Evolutionary conservation across 1,284 basidiomycete genomes (phyloP).

Genomic region (Trichosporon ovoides): DNA sequence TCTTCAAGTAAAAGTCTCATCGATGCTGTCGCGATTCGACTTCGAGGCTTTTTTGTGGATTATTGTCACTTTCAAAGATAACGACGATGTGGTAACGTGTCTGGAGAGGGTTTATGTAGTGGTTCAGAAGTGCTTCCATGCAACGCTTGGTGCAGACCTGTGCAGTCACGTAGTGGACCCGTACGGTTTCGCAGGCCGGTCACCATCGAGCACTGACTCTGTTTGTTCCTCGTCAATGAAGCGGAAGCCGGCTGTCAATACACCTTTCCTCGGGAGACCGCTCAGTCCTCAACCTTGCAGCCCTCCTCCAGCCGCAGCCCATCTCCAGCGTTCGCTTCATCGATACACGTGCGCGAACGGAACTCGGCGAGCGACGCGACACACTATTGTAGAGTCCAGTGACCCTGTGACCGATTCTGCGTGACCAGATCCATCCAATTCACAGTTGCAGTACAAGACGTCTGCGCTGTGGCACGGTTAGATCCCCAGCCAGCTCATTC

Average conservation of each 20-base stretch:
- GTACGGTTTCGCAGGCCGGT: not conserved
- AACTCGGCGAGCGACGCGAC: too few relatives aligned
- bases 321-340: too few relatives aligned
- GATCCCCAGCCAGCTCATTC: not conserved
- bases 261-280: too few relatives aligned
- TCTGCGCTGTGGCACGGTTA: not conserved
- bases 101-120: not conserved
- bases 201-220: not conserved
- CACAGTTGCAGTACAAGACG: not conserved
- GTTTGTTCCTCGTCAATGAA: too few relatives aligned
- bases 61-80: not conserved
- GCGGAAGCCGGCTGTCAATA: too few relatives aligned
- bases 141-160: not conserved
- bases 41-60: not conserved
- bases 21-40: not conserved
- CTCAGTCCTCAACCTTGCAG: too few relatives aligned
- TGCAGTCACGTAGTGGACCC: not conserved
- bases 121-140: not conserved
- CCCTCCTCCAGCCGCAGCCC: too few relatives aligned
- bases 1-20: constrained; percentile 8
- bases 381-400: too few relatives aligned
- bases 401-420: too few relatives aligned
- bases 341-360: too few relatives aligned
- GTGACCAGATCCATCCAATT: not conserved
- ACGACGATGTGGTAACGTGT: not conserved